Percentiles rank a stretch among this genome's conserved stretches.
Evolutionary conservation across 768 basidiomycete species (phyloP).

Genomic region (Floccularia luteovirens): DNA sequence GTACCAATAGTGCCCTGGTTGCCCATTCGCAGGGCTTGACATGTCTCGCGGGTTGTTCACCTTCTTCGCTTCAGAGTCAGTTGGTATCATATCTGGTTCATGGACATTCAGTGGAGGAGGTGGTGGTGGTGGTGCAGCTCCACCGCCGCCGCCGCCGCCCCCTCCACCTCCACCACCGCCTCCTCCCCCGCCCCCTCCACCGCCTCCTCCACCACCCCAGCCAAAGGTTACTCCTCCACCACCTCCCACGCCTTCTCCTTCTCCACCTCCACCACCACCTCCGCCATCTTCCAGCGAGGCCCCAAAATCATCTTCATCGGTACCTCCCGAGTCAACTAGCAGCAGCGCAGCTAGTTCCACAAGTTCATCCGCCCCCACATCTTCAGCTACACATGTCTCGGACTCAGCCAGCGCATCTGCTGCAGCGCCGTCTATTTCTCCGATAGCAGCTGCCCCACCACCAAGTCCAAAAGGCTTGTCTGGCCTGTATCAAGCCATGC

Average conservation of each 20-base stretch:
- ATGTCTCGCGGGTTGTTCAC: slow-evolving; percentile 52
- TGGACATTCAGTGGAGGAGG: slow-evolving; percentile 41
- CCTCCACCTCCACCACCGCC: slow-evolving; percentile 9
- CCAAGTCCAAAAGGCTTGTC: background rate
- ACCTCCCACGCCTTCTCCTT: slow-evolving; percentile 5
- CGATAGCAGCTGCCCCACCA: background rate
- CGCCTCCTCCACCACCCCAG: slow-evolving; percentile 1
- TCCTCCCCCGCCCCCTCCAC: slow-evolving; percentile 8
- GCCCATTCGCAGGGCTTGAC: slow-evolving; percentile 57
- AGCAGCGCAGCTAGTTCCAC: background rate
- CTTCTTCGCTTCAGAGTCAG: slow-evolving; percentile 34
- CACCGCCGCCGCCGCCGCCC: slow-evolving; percentile 10
- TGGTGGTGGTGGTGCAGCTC: no score
- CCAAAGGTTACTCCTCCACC: slow-evolving; percentile 3
- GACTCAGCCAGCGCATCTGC: background rate
- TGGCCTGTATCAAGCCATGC: background rate
- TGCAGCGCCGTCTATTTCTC: background rate
- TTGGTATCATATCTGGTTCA: slow-evolving; percentile 44
- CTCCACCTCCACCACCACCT: slow-evolving; percentile 6
- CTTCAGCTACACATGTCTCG: no score
- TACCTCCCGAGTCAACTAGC: no score
- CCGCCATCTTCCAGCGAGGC: slow-evolving; percentile 1
- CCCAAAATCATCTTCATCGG: background rate
- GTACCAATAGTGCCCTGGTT: slow-evolving; percentile 21
- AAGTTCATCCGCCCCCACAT: no score